Percentiles rank a stretch among this genome's conserved stretches.
phyloP scores from a whole-genome alignment of 78 protist species.

The Dictyostelium intermedium region DNA sequence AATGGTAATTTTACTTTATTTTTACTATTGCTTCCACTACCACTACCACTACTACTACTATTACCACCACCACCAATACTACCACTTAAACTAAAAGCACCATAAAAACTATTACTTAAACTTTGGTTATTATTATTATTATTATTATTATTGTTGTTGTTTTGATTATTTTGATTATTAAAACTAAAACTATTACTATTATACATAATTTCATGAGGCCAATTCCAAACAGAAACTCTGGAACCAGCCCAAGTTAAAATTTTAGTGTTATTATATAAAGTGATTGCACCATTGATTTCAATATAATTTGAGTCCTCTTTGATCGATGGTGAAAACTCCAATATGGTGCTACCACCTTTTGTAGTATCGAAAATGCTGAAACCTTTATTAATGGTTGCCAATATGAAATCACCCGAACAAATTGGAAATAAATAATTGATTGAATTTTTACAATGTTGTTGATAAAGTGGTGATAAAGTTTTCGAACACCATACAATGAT shows the following conservation, averaged over 20 bases:
- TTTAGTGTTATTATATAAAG: conserved; percentile 33
- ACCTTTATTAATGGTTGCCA: conserved; percentile 49
- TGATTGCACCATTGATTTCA: conserved; percentile 56
- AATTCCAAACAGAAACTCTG: conserved; percentile 31
- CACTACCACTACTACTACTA: not conserved
- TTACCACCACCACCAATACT: not conserved
- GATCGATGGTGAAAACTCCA: not conserved
- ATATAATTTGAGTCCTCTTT: not conserved
- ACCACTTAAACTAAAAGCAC: not conserved
- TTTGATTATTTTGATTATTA: not conserved
- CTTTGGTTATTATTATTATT: not conserved
- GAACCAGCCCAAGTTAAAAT: conserved; percentile 62
- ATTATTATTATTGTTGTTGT: not conserved
- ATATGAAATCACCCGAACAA: not conserved
- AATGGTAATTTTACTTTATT: not conserved
- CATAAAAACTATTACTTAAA: not conserved
- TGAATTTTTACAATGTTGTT: conserved; percentile 15
- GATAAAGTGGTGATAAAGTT: not conserved
- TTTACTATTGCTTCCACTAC: not conserved
- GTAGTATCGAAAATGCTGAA: conserved; percentile 48
- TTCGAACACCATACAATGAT: conserved; percentile 43
- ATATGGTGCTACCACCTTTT: conserved; percentile 20
- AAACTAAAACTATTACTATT: too few relatives aligned
- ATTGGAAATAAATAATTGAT: conserved; percentile 42
- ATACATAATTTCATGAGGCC: not conserved